Percentiles rank a stretch among this genome's conserved stretches.
These are phyloP conservation scores for Tremella fuciformis DNA, from an alignment of 768 basidiomycete genomes.

Conservation along the genomic window DNA sequence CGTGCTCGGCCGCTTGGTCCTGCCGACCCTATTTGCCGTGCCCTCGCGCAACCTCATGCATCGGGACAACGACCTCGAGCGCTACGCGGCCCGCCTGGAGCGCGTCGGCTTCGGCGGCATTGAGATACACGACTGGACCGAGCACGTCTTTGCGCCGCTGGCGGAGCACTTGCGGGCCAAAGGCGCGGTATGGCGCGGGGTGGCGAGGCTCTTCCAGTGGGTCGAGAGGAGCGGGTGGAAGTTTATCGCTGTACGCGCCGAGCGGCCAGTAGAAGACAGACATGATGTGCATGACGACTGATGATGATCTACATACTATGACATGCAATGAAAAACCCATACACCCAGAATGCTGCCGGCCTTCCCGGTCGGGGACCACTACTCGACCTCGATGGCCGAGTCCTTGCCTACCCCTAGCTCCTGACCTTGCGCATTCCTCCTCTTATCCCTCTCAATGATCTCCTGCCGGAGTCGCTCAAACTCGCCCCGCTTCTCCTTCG, in stretches of 20 bases:
- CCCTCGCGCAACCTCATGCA: constrained; percentile 28
- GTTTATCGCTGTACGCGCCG: constrained; percentile 36
- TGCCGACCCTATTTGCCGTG: constrained; percentile 27
- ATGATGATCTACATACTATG: neutral
- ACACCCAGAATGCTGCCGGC: neutral
- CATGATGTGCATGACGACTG: constrained; percentile 3
- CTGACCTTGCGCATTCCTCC: neutral
- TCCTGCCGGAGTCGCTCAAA: constrained; percentile 39
- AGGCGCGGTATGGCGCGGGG: constrained; percentile 27
- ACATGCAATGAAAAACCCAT: neutral
- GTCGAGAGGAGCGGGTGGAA: constrained; percentile 31
- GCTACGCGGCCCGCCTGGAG: constrained; percentile 23
- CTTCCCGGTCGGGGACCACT: neutral
- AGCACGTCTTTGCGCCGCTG: constrained; percentile 32
- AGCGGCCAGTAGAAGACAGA: constrained; percentile 6
- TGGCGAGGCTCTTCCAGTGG: constrained; percentile 11
- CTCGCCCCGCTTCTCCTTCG: constrained; percentile 32
- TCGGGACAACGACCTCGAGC: constrained; percentile 14
- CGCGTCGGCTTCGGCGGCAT: constrained; percentile 27
- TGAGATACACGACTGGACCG: constrained; percentile 38
- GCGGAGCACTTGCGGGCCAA: constrained; percentile 13
- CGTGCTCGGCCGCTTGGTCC: constrained; percentile 19
- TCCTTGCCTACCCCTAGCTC: constrained; percentile 16
- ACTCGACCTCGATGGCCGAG: constrained; percentile 41
- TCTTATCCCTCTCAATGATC: constrained; percentile 38